Evolutionary conservation across 2,329 filamentous ascomycete genomes (phyloP).

Genomic region (Fusarium chuoi): DNA sequence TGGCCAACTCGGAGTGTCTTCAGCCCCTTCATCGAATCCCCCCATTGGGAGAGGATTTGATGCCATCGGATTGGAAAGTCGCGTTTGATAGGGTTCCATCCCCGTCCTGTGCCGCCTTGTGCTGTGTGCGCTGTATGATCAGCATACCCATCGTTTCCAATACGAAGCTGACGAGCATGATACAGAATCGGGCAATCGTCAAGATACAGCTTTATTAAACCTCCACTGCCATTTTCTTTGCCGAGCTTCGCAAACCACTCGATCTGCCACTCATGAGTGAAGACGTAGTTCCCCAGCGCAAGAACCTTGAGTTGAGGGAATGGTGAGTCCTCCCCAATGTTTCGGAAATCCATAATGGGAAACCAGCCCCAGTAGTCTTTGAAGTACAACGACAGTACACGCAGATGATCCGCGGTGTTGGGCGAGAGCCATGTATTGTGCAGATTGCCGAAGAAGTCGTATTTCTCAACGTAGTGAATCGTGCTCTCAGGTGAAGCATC

Average conservation of each 20-base stretch:
- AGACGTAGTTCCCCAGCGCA: slow-evolving; percentile 53
- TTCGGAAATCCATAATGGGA: slow-evolving; percentile 50
- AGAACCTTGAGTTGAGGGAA: slow-evolving; percentile 55
- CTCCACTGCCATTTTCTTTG: slow-evolving; percentile 7
- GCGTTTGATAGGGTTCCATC: rapidly evolving
- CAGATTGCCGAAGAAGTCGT: slow-evolving; percentile 35
- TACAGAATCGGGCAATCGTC: slow-evolving; percentile 54
- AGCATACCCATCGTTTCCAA: slow-evolving; percentile 8
- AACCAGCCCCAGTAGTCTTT: slow-evolving; percentile 53
- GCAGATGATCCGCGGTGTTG: slow-evolving; percentile 35
- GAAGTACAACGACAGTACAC: slow-evolving; percentile 53
- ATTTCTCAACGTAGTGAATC: slow-evolving; percentile 3
- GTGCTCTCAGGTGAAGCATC: not conserved
- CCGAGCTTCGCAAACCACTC: slow-evolving; percentile 57
- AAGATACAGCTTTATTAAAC: slow-evolving; percentile 53
- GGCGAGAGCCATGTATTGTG: slow-evolving; percentile 37
- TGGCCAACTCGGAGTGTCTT: slow-evolving; percentile 12
- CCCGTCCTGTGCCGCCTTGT: rapidly evolving
- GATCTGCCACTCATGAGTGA: slow-evolving; percentile 57
- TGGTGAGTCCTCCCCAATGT: not conserved
- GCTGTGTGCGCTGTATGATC: not conserved
- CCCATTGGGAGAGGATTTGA: slow-evolving; percentile 10
- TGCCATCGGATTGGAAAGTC: slow-evolving; percentile 20
- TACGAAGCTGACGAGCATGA: not conserved
- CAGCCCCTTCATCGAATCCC: slow-evolving; percentile 4